These are phyloP conservation scores for Biancaea sappan DNA, from an alignment of 306 rosid species.

Conservation along the genomic window DNA sequence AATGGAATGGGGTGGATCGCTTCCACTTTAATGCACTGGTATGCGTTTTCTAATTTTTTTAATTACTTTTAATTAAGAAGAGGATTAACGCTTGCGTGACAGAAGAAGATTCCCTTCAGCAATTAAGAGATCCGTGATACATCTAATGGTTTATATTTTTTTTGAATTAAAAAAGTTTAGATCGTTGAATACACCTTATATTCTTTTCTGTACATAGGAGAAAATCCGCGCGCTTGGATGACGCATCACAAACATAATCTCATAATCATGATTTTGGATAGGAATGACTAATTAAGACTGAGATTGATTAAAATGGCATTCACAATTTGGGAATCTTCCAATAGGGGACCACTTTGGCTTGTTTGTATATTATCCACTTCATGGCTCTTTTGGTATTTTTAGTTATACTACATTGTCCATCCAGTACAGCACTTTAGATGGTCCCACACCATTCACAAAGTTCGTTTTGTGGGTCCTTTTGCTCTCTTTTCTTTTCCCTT, in stretches of 20 bases:
- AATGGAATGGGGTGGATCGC: slow-evolving; percentile 90
- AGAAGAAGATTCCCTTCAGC: no score
- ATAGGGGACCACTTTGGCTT: not conserved
- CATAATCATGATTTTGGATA: no score
- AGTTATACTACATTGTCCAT: not conserved
- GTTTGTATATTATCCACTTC: not conserved
- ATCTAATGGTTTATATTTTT: no score
- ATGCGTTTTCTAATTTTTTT: not conserved
- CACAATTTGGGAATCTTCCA: not conserved
- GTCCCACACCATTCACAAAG: slow-evolving; percentile 3
- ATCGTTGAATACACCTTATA: no score
- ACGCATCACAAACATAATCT: not conserved
- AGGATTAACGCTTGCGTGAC: no score
- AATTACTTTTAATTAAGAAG: no score
- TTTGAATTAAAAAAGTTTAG: no score
- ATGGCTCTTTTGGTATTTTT: not conserved
- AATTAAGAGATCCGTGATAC: no score
- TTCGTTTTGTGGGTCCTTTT: slow-evolving; percentile 18
- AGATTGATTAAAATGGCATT: not conserved
- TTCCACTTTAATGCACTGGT: slow-evolving; percentile 95
- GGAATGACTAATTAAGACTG: not conserved
- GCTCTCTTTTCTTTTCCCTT: not conserved
- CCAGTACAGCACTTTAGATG: not conserved
- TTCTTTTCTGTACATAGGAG: no score
- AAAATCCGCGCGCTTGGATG: no score